These are phyloP conservation scores for Epicoccum sorghinum DNA, from an alignment of 2,329 filamentous ascomycete genomes.

Conservation along the genomic window DNA sequence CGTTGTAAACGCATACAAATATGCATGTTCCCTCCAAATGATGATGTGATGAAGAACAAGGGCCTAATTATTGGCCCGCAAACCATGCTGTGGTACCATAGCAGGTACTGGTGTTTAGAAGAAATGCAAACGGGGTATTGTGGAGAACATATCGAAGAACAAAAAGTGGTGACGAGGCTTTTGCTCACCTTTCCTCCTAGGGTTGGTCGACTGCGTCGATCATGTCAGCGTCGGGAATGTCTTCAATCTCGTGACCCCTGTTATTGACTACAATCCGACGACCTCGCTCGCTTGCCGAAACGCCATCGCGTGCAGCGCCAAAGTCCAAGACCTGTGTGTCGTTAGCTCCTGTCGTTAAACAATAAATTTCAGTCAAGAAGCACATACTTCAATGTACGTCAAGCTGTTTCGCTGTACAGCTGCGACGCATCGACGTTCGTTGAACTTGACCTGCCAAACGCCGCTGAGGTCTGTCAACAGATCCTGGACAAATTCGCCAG, in stretches of 20 bases:
- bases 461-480: slow-evolving; percentile 90
- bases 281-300: slow-evolving; percentile 76
- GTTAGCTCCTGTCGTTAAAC: slow-evolving; percentile 40
- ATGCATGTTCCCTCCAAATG: not conserved
- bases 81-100: slow-evolving; percentile 9
- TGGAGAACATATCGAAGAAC: slow-evolving; percentile 31
- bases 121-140: slow-evolving; percentile 37
- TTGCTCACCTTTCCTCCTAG: slow-evolving; percentile 12
- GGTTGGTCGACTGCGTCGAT: slow-evolving; percentile 34
- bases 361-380: not conserved
- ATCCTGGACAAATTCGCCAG: slow-evolving; percentile 90
- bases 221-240: slow-evolving; percentile 40
- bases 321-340: slow-evolving; percentile 86
- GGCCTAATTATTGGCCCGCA: slow-evolving; percentile 1
- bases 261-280: slow-evolving; percentile 69
- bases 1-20: slow-evolving; percentile 17
- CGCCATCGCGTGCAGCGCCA: slow-evolving; percentile 87
- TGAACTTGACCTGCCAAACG: slow-evolving; percentile 99
- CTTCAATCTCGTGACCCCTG: slow-evolving; percentile 46
- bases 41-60: slow-evolving; percentile 6
- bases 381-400: slow-evolving; percentile 84
- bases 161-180: not conserved
- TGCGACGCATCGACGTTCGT: slow-evolving; percentile 91
- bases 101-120: slow-evolving; percentile 12
- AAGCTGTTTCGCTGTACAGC: slow-evolving; percentile 91